Conservation (phyloP, 129 eudicot species). For the Erigeron canadensis region DNA sequence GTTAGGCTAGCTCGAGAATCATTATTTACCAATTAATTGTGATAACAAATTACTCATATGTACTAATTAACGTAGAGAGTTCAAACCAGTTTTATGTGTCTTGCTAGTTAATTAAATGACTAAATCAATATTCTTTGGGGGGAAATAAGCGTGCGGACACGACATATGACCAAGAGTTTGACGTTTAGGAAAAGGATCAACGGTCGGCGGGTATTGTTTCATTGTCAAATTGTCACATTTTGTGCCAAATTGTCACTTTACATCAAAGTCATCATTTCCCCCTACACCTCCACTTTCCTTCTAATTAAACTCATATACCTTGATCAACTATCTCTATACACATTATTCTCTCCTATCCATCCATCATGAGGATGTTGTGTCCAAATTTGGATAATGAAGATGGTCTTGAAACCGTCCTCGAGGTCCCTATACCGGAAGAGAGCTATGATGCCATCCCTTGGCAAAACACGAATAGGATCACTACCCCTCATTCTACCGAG, state of each 20-base stretch:
- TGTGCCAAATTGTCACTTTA: slow-evolving; percentile 31
- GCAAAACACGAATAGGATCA: slow-evolving; percentile 52
- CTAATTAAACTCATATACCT: slow-evolving; percentile 17
- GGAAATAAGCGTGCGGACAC: slow-evolving; percentile 66
- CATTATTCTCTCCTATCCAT: slow-evolving; percentile 2
- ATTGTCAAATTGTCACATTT: slow-evolving; percentile 18
- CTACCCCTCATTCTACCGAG: slow-evolving; percentile 32
- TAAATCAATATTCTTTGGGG: neutral
- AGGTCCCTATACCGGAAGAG: slow-evolving; percentile 91
- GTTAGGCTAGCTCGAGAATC: too few relatives aligned
- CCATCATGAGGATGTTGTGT: slow-evolving; percentile 73
- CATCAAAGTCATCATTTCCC: slow-evolving; percentile 36
- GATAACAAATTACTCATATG: too few relatives aligned
- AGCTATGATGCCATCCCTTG: slow-evolving; percentile 45
- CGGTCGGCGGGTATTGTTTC: slow-evolving; percentile 46
- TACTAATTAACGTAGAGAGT: too few relatives aligned
- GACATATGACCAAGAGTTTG: slow-evolving; percentile 45
- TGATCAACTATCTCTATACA: neutral
- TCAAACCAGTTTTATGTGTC: too few relatives aligned
- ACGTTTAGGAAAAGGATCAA: slow-evolving; percentile 37
- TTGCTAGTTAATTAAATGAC: too few relatives aligned
- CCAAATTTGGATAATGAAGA: slow-evolving; percentile 69
- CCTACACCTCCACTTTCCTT: slow-evolving; percentile 13
- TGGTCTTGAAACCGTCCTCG: slow-evolving; percentile 84
- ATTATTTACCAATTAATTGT: too few relatives aligned